A percentile compares a stretch with the other conserved stretches of the same genome.
Conservation (phyloP, 2,329 filamentous ascomycete genomes). For the Colletotrichum kahawae region DNA sequence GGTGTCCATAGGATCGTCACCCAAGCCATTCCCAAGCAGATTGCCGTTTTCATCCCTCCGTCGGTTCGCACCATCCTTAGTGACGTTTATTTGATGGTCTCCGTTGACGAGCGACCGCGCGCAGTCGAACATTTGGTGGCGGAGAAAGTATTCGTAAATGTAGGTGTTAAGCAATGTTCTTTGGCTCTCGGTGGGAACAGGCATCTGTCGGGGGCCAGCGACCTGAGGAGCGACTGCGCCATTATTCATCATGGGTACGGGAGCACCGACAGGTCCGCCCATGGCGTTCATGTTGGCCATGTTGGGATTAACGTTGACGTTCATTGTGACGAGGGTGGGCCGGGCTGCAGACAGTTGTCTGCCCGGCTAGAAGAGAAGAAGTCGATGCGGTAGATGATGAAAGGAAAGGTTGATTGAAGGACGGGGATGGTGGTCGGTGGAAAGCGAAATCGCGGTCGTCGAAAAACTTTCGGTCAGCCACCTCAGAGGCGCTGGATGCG, state of each 20-base stretch:
- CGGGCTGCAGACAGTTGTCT: conserved; percentile 43
- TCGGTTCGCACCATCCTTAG: conserved; percentile 72
- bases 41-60: conserved; percentile 73
- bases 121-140: conserved; percentile 82
- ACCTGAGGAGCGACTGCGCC: conserved; percentile 39
- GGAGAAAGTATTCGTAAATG: conserved; percentile 91
- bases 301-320: conserved; percentile 60
- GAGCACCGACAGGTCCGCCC: conserved; percentile 69
- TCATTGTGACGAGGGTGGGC: conserved; percentile 49
- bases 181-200: conserved; percentile 40
- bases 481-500: conserved; percentile 15
- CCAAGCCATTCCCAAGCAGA: conserved; percentile 68
- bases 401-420: neutral
- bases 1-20: conserved; percentile 80
- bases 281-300: conserved; percentile 75
- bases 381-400: conserved; percentile 25
- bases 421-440: conserved; percentile 18
- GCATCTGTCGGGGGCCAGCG: conserved; percentile 28
- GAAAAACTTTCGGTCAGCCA: conserved; percentile 35
- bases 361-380: conserved; percentile 26
- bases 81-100: conserved; percentile 69
- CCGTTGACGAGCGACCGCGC: conserved; percentile 75
- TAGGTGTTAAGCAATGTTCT: conserved; percentile 78
- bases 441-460: conserved; percentile 23
- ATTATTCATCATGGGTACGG: conserved; percentile 73